These are phyloP conservation scores for Hypseocharis bilobata DNA, from an alignment of 441 rosid genomes.

Conservation along the genomic window DNA sequence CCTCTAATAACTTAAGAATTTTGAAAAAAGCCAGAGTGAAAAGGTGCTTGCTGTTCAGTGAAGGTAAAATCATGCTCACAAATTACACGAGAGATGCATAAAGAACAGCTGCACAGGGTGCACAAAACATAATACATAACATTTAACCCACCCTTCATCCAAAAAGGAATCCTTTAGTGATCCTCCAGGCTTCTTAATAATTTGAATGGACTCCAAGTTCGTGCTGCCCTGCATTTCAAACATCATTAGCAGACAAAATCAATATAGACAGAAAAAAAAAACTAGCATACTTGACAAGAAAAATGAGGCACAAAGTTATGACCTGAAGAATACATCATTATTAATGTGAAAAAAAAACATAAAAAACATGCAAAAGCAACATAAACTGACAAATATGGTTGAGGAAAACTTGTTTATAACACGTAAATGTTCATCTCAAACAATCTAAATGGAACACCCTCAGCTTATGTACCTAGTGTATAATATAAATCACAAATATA, in stretches of 20 bases:
- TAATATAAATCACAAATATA: no score
- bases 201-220: constrained; percentile 80
- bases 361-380: no score
- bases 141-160: constrained; percentile 71
- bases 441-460: no score
- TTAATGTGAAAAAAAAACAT: no score
- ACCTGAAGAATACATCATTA: no score
- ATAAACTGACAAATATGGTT: no score
- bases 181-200: constrained; percentile 93
- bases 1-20: background rate
- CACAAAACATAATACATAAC: background rate
- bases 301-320: no score
- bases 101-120: background rate
- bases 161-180: constrained; percentile 76
- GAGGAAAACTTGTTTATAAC: no score
- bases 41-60: background rate
- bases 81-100: background rate
- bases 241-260: constrained; percentile 5
- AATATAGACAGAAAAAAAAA: no score
- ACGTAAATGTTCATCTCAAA: no score
- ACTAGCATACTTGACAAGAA: no score
- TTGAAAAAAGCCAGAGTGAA: background rate
- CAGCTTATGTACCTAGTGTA: no score
- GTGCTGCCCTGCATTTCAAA: constrained; percentile 67
- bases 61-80: background rate